Percentiles rank a stretch among this genome's conserved stretches.
Evolutionary conservation across 441 rosid genomes (phyloP).

Genomic region (Corymbia citriodora): DNA sequence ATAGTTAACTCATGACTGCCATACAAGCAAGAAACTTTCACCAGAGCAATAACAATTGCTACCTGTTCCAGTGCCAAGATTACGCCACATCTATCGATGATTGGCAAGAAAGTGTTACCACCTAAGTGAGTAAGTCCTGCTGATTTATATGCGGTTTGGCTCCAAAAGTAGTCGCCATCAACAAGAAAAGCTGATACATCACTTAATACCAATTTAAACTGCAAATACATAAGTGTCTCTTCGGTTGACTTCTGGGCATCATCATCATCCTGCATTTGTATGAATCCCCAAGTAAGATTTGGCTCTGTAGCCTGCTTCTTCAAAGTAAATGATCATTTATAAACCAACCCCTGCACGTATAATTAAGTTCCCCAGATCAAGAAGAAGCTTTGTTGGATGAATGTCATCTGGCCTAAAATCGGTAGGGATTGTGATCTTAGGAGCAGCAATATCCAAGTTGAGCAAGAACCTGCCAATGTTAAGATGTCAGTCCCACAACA

Average conservation of each 20-base stretch:
- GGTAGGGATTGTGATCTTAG: constrained; percentile 97
- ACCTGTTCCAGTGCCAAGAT: constrained; percentile 94
- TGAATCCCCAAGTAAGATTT: constrained; percentile 5
- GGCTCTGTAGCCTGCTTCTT: background rate
- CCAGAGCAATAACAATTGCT: background rate
- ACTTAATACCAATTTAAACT: constrained; percentile 91
- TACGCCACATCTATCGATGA: constrained; percentile 90
- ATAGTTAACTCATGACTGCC: background rate
- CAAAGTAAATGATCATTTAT: constrained; percentile 2
- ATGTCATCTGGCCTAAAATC: constrained; percentile 70
- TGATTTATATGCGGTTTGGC: constrained; percentile 32
- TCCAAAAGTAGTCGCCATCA: constrained; percentile 95
- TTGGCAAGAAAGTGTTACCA: constrained; percentile 64
- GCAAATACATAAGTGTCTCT: constrained; percentile 77
- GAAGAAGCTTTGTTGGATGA: constrained; percentile 84
- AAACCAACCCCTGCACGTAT: constrained; percentile 77
- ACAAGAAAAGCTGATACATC: constrained; percentile 93
- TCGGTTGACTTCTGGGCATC: constrained; percentile 33
- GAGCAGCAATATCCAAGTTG: constrained; percentile 99
- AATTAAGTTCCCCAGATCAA: constrained; percentile 94
- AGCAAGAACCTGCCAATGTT: constrained; percentile 68
- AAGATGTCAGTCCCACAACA: background rate
- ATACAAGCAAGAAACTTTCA: background rate
- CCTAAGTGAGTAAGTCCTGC: constrained; percentile 21
- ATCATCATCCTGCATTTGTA: constrained; percentile 69